Evolutionary conservation across 2,329 filamentous ascomycete genomes (phyloP), one percentile per base, ranked within the genome.

Genomic region (Polytolypa hystricis): DNA sequence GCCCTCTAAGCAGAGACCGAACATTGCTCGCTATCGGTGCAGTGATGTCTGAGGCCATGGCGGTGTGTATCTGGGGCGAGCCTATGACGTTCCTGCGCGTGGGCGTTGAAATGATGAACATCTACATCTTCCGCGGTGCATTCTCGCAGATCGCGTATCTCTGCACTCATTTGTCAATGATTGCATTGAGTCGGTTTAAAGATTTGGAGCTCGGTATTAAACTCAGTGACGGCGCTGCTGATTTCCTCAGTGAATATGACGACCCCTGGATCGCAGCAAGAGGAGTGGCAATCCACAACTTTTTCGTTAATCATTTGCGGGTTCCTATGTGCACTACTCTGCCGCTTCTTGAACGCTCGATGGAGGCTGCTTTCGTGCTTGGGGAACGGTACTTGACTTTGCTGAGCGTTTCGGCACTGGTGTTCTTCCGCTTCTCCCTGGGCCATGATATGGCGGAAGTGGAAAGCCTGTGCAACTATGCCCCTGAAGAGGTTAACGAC

Each of bases 271-370:
- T 71, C 0, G 55, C 68, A 15, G 72, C 71, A 16, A 62, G 73
- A 30, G 72, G 71, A 2, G 64, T 70, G 27, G 73, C 74, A 1
- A 55, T 77, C 15, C 69, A 73, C 38, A 65, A 69, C n/a, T 54
- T 76, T 6, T 78, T 77, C 51, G 56, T 78, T n/a, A 73, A 71
- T n/a, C 74, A 79, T 48, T 51, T 79, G 16, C 63, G 70, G 39
- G 58, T 63, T 8, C 70, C 72, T 2, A 54, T 77, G 30, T 51
- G 58, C 9, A 64, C 70, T 23, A 64, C 71, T 14, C 60, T 78
- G 11, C 64, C 67, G 2, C 54, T 61, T 3, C 61, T 79, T 5
- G 70, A 74, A 43, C 55, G 56, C 30, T 73, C 71, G 1, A 60
- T 77, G 44, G 72, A 78, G 35, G 63, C 67, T 5, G 69, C 71